phyloP scores from a whole-genome alignment of 177 flowering plant genomes.

The Vitis hybrid region DNA sequence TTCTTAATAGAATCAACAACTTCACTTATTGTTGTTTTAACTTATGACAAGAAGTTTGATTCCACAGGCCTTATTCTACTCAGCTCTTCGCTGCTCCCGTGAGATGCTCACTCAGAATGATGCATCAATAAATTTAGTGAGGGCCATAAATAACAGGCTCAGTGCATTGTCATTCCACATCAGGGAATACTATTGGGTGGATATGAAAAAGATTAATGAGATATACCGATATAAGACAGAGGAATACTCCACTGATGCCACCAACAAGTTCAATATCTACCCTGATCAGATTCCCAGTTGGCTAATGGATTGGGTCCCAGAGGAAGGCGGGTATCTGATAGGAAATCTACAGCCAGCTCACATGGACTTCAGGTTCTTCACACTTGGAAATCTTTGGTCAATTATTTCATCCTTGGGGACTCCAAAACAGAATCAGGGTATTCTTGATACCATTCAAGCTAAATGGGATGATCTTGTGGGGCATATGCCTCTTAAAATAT shows the following conservation, averaged over 20 bases:
- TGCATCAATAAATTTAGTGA: slow-evolving; percentile 69
- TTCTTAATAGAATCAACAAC: no score
- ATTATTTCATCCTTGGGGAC: slow-evolving; percentile 82
- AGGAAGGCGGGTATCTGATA: slow-evolving; percentile 71
- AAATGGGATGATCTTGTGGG: slow-evolving; percentile 89
- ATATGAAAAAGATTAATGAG: slow-evolving; percentile 90
- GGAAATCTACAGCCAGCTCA: slow-evolving; percentile 73
- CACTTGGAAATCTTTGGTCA: slow-evolving; percentile 90
- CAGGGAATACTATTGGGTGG: slow-evolving; percentile 95
- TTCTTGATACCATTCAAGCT: slow-evolving; percentile 68
- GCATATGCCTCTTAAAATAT: slow-evolving; percentile 82
- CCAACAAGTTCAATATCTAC: slow-evolving; percentile 93
- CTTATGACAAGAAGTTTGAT: slow-evolving; percentile 4
- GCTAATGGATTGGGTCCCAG: slow-evolving; percentile 94
- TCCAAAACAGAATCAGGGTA: slow-evolving; percentile 68
- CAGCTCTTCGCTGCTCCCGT: slow-evolving; percentile 83
- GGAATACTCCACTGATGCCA: slow-evolving; percentile 89
- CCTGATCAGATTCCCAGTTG: slow-evolving; percentile 94
- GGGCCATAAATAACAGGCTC: slow-evolving; percentile 84
- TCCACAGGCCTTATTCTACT: slow-evolving; percentile 84
- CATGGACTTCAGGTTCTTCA: slow-evolving; percentile 94
- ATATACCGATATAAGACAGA: slow-evolving; percentile 96
- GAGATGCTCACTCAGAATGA: slow-evolving; percentile 86
- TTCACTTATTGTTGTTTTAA: background rate
- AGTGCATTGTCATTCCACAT: slow-evolving; percentile 97